Evolutionary conservation across 164 flowering plant species (phyloP).

Genomic region (Tinospora cordifolia): DNA sequence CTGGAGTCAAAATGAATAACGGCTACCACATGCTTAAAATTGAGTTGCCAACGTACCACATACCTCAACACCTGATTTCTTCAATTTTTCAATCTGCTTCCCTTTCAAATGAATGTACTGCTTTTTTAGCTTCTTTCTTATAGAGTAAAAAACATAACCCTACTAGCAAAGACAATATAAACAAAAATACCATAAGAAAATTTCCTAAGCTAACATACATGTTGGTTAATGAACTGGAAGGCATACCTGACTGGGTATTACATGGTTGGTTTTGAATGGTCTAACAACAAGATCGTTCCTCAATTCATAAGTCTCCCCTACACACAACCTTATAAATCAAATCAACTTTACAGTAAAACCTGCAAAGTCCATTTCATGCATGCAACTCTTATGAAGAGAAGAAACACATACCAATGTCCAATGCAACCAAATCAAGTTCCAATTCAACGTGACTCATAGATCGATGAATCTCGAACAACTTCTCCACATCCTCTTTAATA

Average conservation of each 20-base stretch:
- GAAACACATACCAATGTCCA: conserved; percentile 68
- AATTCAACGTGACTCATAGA: conserved; percentile 69
- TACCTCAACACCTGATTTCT: conserved; percentile 89
- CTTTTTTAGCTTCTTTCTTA: conserved; percentile 81
- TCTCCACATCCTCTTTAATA: conserved; percentile 87
- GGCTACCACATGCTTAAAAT: not conserved
- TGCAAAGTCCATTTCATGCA: not conserved
- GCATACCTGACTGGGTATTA: conserved; percentile 91
- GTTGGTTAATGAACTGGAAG: not conserved
- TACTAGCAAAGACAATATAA: conserved; percentile 22
- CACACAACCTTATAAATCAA: conserved; percentile 5
- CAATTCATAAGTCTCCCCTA: conserved; percentile 94
- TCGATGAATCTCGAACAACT: conserved; percentile 73
- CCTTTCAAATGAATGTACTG: conserved; percentile 82
- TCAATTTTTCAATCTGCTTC: conserved; percentile 76
- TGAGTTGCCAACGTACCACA: conserved; percentile 14
- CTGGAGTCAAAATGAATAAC: conserved; percentile 13
- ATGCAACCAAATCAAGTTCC: conserved; percentile 67
- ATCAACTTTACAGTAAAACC: not conserved
- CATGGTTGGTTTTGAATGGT: conserved; percentile 85
- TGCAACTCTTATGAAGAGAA: not conserved
- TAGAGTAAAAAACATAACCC: conserved; percentile 86
- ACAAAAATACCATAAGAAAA: not conserved
- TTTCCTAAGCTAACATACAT: not conserved
- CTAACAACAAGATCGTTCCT: conserved; percentile 84